These are phyloP conservation scores for Solanum pennellii DNA, from an alignment of 257 asterid species.

Conservation along the genomic window DNA sequence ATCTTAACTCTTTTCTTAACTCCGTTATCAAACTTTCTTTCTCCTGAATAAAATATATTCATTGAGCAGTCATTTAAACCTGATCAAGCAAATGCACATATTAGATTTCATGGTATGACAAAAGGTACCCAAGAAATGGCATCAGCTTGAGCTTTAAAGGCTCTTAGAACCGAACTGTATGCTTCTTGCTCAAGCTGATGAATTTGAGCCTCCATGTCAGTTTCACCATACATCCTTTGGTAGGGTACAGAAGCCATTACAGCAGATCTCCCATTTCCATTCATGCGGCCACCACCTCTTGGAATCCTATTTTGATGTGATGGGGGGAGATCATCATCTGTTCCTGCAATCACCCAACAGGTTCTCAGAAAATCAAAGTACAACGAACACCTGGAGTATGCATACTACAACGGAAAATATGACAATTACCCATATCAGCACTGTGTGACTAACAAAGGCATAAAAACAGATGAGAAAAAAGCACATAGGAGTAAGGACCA, in stretches of 20 bases:
- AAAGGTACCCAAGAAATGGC: conserved; percentile 79
- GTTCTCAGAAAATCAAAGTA: not conserved
- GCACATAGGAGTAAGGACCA: not conserved
- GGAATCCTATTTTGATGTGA: conserved; percentile 54
- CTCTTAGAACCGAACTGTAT: conserved; percentile 68
- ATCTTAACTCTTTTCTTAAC: conserved; percentile 63
- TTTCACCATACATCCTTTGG: conserved; percentile 50
- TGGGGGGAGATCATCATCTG: conserved; percentile 60
- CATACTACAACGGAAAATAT: not conserved
- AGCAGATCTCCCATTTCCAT: conserved; percentile 57
- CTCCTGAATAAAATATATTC: conserved; percentile 43
- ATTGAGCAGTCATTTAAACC: conserved; percentile 24
- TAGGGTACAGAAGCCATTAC: conserved; percentile 45
- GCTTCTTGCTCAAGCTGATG: conserved; percentile 97
- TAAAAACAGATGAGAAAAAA: not conserved
- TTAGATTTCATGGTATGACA: conserved; percentile 5
- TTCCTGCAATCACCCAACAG: conserved; percentile 28
- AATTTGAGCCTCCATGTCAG: conserved; percentile 76
- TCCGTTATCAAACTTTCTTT: conserved; percentile 71
- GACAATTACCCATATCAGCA: not conserved
- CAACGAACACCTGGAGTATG: not conserved
- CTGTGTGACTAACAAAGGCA: not conserved
- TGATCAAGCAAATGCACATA: conserved; percentile 16
- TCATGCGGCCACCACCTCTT: conserved; percentile 36
- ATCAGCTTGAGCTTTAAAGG: conserved; percentile 88